Base-by-base conservation (phyloP, 441 rosid species). In the Gossypium laxum region DNA sequence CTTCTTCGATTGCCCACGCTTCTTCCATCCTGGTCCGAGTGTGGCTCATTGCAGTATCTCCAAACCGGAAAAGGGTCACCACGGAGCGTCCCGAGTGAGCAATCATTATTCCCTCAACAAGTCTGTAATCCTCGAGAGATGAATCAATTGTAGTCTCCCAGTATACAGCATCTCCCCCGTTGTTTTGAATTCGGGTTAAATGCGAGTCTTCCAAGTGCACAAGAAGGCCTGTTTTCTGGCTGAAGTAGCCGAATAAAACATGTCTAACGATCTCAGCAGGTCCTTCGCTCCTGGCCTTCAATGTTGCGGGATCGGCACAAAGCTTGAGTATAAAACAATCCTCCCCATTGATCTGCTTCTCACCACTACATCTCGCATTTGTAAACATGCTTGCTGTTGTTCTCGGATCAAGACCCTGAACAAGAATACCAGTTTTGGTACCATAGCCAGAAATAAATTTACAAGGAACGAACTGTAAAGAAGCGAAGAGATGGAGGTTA, bases 91-190 rank as follows among this genome's bases (percentile, higher is more conserved):
- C 91, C 0, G 89, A 85, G 75, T 87, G 91, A 38, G 91, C 91
- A 19, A 85, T 84, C 89, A 87, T 87, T 47, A 87, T 80, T 60
- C 91, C 91, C 67, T 87, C 91, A 26, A 87, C 89, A 5, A 83
- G 84, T 67, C 79, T 81, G 80, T 87, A 85, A 76, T 87, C 89
- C 11, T 87, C 88, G 3, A 87, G 89, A 81, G 81, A 84, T 6
- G 89, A 87, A 70, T 85, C 84, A 79, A 87, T 87, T 11, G 91
- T 87, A 38, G 91, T 87, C 74, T 87, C 91, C 91, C 91, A 87
- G 79, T 85, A 84, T 12, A 87, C 91, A 2, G 83, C 85, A 15
- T 87, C 85, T 15, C 89, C 91, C 2, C 88, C 91, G 58, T 84
- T 87, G 79, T 84, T 85, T 77, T 87, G 91, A 55, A 87, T 87